Conservation (phyloP, 371 early-diverging fungal genomes). For the Thermomucor indicae-seudaticae region DNA sequence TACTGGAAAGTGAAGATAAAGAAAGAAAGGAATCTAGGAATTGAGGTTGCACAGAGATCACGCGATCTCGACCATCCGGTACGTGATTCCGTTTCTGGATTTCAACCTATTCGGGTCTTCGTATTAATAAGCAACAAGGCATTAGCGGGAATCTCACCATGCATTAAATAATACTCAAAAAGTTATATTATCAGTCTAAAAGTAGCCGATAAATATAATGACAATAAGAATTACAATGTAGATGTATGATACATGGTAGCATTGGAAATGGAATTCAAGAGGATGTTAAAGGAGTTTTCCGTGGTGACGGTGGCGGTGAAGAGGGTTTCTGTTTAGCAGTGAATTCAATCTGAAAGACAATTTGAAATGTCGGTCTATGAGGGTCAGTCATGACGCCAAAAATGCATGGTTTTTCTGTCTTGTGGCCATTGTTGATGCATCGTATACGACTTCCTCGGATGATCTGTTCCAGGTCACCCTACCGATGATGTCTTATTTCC, state of each 20-base stretch:
- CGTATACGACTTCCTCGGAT: constrained; percentile 56
- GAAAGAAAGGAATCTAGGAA: no score
- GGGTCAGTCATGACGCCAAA: constrained; percentile 39
- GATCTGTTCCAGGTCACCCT: constrained; percentile 63
- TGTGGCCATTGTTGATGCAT: constrained; percentile 48
- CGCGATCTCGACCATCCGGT: no score
- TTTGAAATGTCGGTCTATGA: constrained; percentile 17
- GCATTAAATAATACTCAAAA: no score
- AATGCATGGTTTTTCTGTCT: constrained; percentile 33
- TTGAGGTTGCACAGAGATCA: no score
- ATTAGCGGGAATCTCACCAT: no score
- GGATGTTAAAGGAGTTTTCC: not conserved
- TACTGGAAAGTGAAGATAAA: no score
- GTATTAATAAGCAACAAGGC: no score
- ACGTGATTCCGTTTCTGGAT: no score
- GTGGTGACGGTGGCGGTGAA: no score
- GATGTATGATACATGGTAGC: not conserved
- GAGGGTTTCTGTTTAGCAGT: constrained; percentile 1
- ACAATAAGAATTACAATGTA: not conserved
- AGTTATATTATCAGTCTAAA: no score
- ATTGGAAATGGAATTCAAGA: not conserved
- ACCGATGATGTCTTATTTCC: not conserved
- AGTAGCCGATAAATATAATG: not conserved
- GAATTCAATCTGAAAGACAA: constrained; percentile 25
- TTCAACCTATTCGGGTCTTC: no score